Evolutionary conservation across 2,329 filamentous ascomycete genomes (phyloP).

Genomic region (Parastagonospora nodorum): DNA sequence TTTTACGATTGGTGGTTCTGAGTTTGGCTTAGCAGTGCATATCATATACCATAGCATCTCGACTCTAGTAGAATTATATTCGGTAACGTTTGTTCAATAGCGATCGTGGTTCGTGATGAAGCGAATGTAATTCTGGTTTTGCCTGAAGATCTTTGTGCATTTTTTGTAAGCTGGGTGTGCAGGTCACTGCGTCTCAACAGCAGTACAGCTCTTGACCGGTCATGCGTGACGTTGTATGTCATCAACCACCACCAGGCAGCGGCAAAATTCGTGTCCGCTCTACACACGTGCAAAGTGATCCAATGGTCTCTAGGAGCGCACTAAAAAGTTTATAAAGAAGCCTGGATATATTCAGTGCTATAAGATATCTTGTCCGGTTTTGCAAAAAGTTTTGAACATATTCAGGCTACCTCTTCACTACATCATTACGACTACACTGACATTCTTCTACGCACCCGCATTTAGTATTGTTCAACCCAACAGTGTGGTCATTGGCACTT

Average conservation of each 20-base stretch:
- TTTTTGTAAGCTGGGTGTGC: neutral
- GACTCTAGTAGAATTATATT: neutral
- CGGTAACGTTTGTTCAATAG: neutral
- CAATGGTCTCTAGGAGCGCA: too few species aligned
- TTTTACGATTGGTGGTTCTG: neutral
- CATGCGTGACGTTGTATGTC: slow-evolving; percentile 10
- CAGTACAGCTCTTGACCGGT: slow-evolving; percentile 22
- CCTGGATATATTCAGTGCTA: too few species aligned
- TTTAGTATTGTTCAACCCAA: too few species aligned
- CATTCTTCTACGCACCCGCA: too few species aligned
- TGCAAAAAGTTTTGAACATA: too few species aligned
- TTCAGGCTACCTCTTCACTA: too few species aligned
- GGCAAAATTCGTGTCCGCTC: too few species aligned
- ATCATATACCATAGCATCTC: neutral
- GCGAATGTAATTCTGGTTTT: neutral
- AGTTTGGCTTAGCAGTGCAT: neutral
- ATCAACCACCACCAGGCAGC: neutral
- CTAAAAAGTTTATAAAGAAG: too few species aligned
- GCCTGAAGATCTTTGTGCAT: neutral
- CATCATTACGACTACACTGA: too few species aligned
- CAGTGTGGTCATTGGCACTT: too few species aligned
- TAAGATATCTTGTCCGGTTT: too few species aligned
- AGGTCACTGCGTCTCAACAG: slow-evolving; percentile 10
- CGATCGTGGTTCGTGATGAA: neutral
- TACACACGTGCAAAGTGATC: too few species aligned